Percentiles rank a stretch among this genome's conserved stretches.
phyloP scores from a whole-genome alignment of 345 rosid species.

The Rhodomyrtus tomentosa region DNA sequence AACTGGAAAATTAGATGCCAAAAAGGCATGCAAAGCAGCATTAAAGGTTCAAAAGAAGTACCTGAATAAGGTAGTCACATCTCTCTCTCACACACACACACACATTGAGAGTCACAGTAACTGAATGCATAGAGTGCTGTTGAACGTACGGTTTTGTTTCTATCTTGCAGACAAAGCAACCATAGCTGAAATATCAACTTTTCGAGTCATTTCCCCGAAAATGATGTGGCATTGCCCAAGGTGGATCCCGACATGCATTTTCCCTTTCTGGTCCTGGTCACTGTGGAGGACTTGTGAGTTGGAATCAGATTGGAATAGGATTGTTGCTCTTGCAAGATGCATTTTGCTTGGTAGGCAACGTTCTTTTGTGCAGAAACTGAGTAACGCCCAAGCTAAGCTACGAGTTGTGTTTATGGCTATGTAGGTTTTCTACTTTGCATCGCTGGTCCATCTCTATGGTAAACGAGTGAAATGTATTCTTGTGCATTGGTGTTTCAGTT shows the following conservation, averaged over 20 bases:
- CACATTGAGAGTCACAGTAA: too few species aligned
- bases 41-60: constrained; percentile 78
- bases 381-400: neutral
- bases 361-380: neutral
- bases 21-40: constrained; percentile 67
- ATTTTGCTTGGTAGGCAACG: neutral
- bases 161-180: constrained; percentile 34
- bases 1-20: constrained; percentile 71
- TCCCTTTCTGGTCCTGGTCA: neutral
- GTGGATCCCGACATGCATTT: neutral
- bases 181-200: neutral
- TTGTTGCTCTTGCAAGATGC: neutral
- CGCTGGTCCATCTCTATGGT: neutral
- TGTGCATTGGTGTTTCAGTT: neutral
- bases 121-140: neutral
- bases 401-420: neutral
- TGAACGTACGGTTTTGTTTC: neutral
- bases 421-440: neutral
- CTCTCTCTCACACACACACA: neutral
- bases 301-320: neutral
- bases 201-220: neutral
- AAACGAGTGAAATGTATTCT: neutral
- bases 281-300: neutral
- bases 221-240: neutral
- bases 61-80: constrained; percentile 42